Conservation (phyloP, 2,329 filamentous ascomycete genomes). For the Alternaria consortialis region DNA sequence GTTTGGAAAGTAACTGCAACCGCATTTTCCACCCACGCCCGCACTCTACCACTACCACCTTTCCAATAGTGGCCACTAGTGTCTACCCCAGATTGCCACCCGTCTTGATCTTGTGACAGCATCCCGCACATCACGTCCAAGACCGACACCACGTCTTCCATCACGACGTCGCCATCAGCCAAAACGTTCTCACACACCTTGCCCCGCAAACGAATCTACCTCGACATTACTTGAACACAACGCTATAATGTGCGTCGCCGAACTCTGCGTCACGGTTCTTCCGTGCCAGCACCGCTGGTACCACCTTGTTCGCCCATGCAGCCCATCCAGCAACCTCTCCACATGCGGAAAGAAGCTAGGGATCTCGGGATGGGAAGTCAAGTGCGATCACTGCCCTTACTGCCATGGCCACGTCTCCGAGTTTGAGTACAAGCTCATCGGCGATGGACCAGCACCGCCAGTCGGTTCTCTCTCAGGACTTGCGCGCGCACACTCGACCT, state of each 20-base stretch:
- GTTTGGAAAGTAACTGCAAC: slow-evolving; percentile 13
- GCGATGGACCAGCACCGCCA: slow-evolving; percentile 49
- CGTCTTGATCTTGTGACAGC: slow-evolving; percentile 30
- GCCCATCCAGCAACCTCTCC: slow-evolving; percentile 55
- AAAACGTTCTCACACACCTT: slow-evolving; percentile 32
- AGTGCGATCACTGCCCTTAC: slow-evolving; percentile 59
- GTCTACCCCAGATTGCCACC: slow-evolving; percentile 35
- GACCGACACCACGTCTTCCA: slow-evolving; percentile 27
- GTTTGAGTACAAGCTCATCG: slow-evolving; percentile 59
- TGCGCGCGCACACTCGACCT: slow-evolving; percentile 52
- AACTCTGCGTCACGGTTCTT: slow-evolving; percentile 58
- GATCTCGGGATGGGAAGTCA: slow-evolving; percentile 61
- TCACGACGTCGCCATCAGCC: slow-evolving; percentile 31
- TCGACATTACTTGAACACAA: slow-evolving; percentile 38
- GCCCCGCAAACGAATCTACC: slow-evolving; percentile 29
- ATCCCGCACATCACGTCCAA: slow-evolving; percentile 5
- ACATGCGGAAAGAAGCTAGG: slow-evolving; percentile 58
- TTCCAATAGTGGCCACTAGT: slow-evolving; percentile 32
- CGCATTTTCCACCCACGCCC: slow-evolving; percentile 19
- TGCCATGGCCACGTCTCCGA: slow-evolving; percentile 53
- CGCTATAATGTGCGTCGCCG: slow-evolving; percentile 59
- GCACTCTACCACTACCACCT: slow-evolving; percentile 16
- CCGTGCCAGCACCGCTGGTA: slow-evolving; percentile 62
- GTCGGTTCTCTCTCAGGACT: slow-evolving; percentile 52
- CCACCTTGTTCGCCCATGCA: slow-evolving; percentile 57